Evolutionary conservation across 1,284 basidiomycete genomes (phyloP).

Genomic region (Trametes sp.): DNA sequence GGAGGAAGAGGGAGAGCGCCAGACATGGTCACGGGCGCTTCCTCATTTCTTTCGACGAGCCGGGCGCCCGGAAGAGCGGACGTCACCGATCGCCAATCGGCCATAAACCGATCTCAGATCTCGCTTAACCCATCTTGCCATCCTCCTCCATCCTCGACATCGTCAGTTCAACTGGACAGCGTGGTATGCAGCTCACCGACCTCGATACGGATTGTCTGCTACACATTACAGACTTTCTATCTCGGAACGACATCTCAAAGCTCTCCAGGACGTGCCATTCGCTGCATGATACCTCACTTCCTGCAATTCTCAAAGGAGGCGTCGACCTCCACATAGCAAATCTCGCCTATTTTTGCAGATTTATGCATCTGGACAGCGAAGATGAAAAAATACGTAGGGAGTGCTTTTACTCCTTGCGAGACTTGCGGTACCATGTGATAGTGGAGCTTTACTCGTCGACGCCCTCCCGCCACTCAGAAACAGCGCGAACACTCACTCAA

Average conservation of each 20-base stretch:
- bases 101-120: neutral
- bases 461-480: too few species aligned
- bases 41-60: neutral
- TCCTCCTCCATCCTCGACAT: neutral
- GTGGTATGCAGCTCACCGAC: too few species aligned
- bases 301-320: neutral
- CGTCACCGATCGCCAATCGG: slow-evolving; percentile 20
- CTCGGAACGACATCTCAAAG: neutral
- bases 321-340: neutral
- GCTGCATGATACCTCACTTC: neutral
- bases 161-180: too few species aligned
- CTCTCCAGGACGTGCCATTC: neutral
- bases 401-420: neutral
- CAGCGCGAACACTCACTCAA: too few species aligned
- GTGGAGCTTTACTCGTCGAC: too few species aligned
- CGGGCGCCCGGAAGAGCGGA: neutral
- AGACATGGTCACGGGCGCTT: neutral
- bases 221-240: neutral
- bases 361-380: neutral
- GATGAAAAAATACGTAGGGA: neutral
- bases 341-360: neutral
- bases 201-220: neutral
- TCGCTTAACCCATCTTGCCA: neutral
- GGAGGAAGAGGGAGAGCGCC: neutral
- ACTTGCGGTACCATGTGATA: neutral